Conservation (phyloP, 768 basidiomycete genomes). For the Cystofilobasidium capitatum region DNA sequence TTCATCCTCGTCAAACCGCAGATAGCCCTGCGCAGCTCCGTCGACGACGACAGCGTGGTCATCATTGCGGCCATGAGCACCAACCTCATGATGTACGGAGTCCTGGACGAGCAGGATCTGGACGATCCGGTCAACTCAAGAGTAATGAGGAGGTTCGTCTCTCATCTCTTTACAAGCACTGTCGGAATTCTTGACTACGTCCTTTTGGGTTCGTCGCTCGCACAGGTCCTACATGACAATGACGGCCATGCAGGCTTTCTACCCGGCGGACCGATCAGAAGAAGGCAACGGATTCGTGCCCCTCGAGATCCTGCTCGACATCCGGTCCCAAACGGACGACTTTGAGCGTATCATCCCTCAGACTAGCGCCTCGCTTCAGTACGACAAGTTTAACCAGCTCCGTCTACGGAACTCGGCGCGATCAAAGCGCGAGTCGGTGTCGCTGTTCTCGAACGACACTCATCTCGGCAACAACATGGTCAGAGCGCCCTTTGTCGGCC, state of each 20-base stretch:
- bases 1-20: constrained; percentile 87
- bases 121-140: constrained; percentile 77
- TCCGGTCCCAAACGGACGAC: constrained; percentile 55
- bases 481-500: constrained; percentile 27
- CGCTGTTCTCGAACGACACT: constrained; percentile 30
- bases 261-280: constrained; percentile 44
- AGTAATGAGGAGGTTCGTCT: constrained; percentile 66
- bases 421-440: constrained; percentile 47
- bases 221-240: constrained; percentile 65
- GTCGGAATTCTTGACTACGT: not conserved
- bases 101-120: constrained; percentile 66
- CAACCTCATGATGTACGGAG: constrained; percentile 63
- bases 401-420: constrained; percentile 55
- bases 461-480: constrained; percentile 62
- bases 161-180: not conserved
- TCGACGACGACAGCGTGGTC: constrained; percentile 50
- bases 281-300: constrained; percentile 49
- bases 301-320: constrained; percentile 81
- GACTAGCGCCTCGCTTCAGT: constrained; percentile 71
- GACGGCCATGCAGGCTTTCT: constrained; percentile 77
- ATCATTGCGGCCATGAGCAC: constrained; percentile 71
- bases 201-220: not conserved
- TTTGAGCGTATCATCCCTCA: constrained; percentile 87
- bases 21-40: constrained; percentile 62
- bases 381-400: constrained; percentile 90